phyloP scores from a whole-genome alignment of 768 basidiomycete genomes.

The Astraeus odoratus region DNA sequence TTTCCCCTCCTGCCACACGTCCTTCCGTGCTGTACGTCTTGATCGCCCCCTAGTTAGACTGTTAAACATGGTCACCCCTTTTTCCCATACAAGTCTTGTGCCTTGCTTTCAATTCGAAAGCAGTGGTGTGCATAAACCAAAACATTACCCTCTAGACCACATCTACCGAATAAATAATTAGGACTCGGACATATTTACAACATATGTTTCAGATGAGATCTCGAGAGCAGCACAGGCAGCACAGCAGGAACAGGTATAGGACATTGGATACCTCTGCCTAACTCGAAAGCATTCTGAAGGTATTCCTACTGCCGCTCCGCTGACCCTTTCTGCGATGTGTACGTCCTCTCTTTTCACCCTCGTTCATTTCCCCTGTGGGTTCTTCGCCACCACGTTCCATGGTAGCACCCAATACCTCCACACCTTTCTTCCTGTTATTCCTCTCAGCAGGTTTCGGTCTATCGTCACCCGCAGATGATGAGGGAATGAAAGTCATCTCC shows the following conservation, averaged over 20 bases:
- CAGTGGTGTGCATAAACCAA: too few relatives aligned
- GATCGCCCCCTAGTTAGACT: too few relatives aligned
- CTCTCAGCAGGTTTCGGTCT: conserved; percentile 18
- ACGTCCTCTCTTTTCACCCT: conserved; percentile 72
- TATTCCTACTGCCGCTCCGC: conserved; percentile 88
- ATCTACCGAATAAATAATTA: background rate
- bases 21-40: too few relatives aligned
- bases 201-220: background rate
- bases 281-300: conserved; percentile 38
- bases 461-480: conserved; percentile 19
- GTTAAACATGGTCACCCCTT: too few relatives aligned
- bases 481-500: conserved; percentile 82
- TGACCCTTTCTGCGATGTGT: conserved; percentile 69
- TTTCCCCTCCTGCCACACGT: too few relatives aligned
- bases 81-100: too few relatives aligned
- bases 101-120: too few relatives aligned
- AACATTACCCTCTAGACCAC: background rate
- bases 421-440: conserved; percentile 45
- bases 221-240: too few relatives aligned
- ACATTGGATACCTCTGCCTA: background rate
- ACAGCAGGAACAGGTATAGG: background rate
- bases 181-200: background rate
- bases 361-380: conserved; percentile 40
- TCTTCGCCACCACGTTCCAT: conserved; percentile 74
- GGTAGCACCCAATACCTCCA: conserved; percentile 80